Evolutionary conservation across 768 basidiomycete genomes (phyloP), one percentile per base, ranked within the genome.

Genomic region (Lentinula sp.): DNA sequence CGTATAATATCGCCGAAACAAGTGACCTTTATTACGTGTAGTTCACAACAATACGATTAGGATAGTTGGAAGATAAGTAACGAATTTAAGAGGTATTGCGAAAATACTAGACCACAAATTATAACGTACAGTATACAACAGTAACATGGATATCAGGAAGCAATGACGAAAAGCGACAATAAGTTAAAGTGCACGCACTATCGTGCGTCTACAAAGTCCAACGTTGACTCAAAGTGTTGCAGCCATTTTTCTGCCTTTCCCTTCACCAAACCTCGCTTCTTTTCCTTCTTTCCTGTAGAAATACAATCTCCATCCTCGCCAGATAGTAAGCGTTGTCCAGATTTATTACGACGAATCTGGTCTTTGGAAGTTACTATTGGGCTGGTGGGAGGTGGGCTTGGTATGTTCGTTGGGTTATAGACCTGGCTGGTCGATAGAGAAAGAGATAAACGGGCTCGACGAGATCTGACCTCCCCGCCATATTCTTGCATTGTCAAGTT

Each of bases 1-100:
- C 62, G 46, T 79, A 78, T 62, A 40, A 63, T 60, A 49, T 23
- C 46, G 8, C 8, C n/a, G 21, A 48, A 21, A 9, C 4, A 48
- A 28, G 28, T 28, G 28, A 28, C 28, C 28, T 7, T 10, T 21
- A 23, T 45, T n/a, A 45, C 18, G 18, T 16, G 3, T 43, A 43
- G 42, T 45, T 16, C 15, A 16, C 13, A 45, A 6, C 13, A 45
- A 8, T 48, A 48, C 46, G 46, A 10, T 48, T 48, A 48, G 21
- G 21, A 48, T 48, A 5, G 8, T 39, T 28, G 28, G 28, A 3
- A 28, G 8, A 8, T 13, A 39, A 39, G 37, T 13, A 39, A 39
- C 37, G 28, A 39, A 39, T 39, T 8, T 39, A 13, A 8, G 13
- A 39, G 16, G n/a, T 45, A 43, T 43, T 43, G 42, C 48, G 21